These are phyloP conservation scores for Clavariopsis aquatica DNA, from an alignment of 495 filamentous ascomycete species.

Conservation along the genomic window DNA sequence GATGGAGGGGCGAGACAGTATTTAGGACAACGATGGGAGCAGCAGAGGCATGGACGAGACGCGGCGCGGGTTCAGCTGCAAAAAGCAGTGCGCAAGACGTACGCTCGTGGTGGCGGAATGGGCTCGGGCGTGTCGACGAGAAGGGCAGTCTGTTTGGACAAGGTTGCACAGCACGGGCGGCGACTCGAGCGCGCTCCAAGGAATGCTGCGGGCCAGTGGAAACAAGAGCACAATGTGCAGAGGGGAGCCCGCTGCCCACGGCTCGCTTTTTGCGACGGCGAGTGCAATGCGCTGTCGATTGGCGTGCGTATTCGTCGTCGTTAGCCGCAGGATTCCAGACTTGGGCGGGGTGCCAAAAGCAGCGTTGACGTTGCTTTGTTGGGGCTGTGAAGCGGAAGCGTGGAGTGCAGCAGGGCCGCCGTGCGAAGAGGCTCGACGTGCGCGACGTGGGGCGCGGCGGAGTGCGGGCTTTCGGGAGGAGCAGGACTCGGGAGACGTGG, in stretches of 20 bases:
- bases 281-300: background rate
- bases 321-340: background rate
- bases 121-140: conserved; percentile 13
- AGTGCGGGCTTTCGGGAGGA: background rate
- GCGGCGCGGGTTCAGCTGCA: background rate
- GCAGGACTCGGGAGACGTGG: background rate
- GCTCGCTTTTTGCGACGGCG: background rate
- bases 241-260: background rate
- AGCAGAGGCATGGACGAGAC: conserved; percentile 17
- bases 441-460: no score
- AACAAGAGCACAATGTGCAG: background rate
- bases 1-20: background rate
- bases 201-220: background rate
- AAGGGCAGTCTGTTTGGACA: conserved; percentile 28
- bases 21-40: background rate
- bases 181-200: conserved; percentile 1
- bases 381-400: background rate
- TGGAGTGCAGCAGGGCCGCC: no score
- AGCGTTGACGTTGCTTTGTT: background rate
- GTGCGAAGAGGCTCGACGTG: no score
- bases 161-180: background rate
- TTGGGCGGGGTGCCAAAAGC: background rate
- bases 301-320: background rate
- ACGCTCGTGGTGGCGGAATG: conserved; percentile 16
- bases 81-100: background rate